Base-by-base conservation (phyloP, 2,329 filamentous ascomycete genomes). In the Beauveria pseudobassiana region DNA sequence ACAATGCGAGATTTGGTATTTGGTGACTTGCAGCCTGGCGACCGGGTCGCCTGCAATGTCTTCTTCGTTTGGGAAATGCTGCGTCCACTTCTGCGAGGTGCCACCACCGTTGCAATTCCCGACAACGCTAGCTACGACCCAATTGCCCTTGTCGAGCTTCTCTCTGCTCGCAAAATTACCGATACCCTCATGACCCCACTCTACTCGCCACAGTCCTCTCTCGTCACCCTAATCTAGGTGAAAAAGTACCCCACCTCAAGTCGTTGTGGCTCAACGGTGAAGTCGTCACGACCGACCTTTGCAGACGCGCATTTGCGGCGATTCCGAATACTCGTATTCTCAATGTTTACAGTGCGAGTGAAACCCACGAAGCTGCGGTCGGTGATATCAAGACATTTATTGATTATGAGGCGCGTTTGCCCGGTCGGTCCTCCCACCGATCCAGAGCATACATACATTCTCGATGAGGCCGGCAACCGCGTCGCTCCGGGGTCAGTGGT, bases 51-150 rank as follows among this genome's bases (percentile, higher is more conserved):
- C n/a, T 93, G 89, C 76, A 93, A 93, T 77, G 90, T 93, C 63
- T 93, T 93, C 73, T 93, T 93, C 70, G 81, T 93, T 52, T 93
- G 90, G 90, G 90, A 93, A 72, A 92, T 93, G 62, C 73, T 93
- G 60, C 87, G 90, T 5, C 90, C 90, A 9, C 77, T 93, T 50
- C 71, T 93, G 60, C 83, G 89, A 60, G 90, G 90, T 67, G 90
- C 89, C 3, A 91, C 90, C 0, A 87, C 90, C 5, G 82, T 92
- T 24, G 83, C 87, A 3, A 85, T 93, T 18, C 88, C 89, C 1
- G 90, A 93, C 67, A 85, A 89, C 67, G 82, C 81, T 42, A 92
- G 89, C 74, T 93, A 92, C 68, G 90, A 93, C 65, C 89, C 90
- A 0, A 82, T 85, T 40, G 83, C 87, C 53, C 82, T 93, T 28